Conservation (phyloP, 2,329 filamentous ascomycete species). For the Fusarium compactum region DNA sequence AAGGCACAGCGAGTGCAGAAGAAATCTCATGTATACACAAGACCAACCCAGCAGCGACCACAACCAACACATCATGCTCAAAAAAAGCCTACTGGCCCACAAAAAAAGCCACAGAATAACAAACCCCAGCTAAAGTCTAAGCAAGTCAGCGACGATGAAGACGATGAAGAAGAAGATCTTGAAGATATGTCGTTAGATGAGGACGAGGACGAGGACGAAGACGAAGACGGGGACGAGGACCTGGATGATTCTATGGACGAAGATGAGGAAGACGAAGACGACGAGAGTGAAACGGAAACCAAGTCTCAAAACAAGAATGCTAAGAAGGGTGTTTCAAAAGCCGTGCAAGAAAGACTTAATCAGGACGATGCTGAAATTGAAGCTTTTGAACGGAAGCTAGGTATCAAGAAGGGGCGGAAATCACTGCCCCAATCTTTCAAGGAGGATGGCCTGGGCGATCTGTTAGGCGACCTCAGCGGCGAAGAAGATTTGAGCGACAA, state of each 20-base stretch:
- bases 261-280: conserved; percentile 37
- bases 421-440: conserved; percentile 77
- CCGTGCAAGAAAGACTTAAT: conserved; percentile 68
- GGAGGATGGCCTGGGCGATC: conserved; percentile 84
- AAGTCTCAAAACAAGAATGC: conserved; percentile 45
- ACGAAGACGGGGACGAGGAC: conserved; percentile 36
- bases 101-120: conserved; percentile 4
- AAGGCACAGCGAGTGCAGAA: conserved; percentile 74
- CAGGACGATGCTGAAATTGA: conserved; percentile 92
- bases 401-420: conserved; percentile 81
- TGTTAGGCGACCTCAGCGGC: conserved; percentile 73
- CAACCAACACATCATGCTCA: conserved; percentile 7
- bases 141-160: conserved; percentile 19
- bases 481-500: conserved; percentile 60
- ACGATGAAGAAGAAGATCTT: conserved; percentile 4
- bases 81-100: conserved; percentile 8
- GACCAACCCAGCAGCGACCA: conserved; percentile 28
- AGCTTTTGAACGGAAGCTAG: conserved; percentile 86
- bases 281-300: conserved; percentile 44
- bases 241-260: conserved; percentile 42
- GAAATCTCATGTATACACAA: conserved; percentile 58
- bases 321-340: conserved; percentile 31
- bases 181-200: conserved; percentile 28
- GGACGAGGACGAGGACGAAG: conserved; percentile 14
- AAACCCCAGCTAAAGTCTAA: conserved; percentile 14